Percentiles rank a stretch among this genome's conserved stretches.
phyloP scores from a whole-genome alignment of 495 filamentous ascomycete species.

The Glarea lozoyensis region DNA sequence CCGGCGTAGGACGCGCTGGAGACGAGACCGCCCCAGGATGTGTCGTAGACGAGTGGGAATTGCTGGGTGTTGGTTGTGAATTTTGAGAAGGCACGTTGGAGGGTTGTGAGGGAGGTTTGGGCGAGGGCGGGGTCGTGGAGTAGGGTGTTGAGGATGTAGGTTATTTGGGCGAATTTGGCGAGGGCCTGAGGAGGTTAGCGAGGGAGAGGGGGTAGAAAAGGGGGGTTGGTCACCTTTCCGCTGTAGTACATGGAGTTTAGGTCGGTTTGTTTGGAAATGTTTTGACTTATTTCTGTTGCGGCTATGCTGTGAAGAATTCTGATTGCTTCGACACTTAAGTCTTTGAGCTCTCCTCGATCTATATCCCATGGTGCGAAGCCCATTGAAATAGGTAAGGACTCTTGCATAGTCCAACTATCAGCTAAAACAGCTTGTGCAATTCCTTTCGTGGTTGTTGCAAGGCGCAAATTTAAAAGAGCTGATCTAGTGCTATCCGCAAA shows the following conservation, averaged over 20 bases:
- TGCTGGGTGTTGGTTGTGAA: constrained; percentile 72
- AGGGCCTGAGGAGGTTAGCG: constrained; percentile 42
- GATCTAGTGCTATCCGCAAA: constrained; percentile 53
- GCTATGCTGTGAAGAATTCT: no score
- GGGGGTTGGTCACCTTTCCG: constrained; percentile 53
- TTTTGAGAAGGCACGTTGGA: constrained; percentile 68
- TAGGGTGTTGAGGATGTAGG: constrained; percentile 61
- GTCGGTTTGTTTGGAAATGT: constrained; percentile 61
- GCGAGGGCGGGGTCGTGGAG: constrained; percentile 51
- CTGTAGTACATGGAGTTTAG: constrained; percentile 91
- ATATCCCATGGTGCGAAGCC: constrained; percentile 68
- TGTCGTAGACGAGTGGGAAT: constrained; percentile 73
- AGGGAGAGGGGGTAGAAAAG: neutral
- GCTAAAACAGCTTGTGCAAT: constrained; percentile 61
- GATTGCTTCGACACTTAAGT: no score
- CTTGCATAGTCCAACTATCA: constrained; percentile 73
- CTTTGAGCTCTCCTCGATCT: no score
- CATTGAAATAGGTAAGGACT: constrained; percentile 68
- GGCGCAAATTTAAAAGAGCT: constrained; percentile 46
- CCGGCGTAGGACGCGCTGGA: constrained; percentile 73
- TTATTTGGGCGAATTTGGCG: constrained; percentile 73
- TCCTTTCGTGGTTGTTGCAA: constrained; percentile 85
- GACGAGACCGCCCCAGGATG: constrained; percentile 78
- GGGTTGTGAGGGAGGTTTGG: constrained; percentile 48
- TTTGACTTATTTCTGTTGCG: constrained; percentile 65